Evolutionary conservation across 495 filamentous ascomycete genomes (phyloP), one percentile per base, ranked within the genome.

Genomic region (Xylaria intraflava): DNA sequence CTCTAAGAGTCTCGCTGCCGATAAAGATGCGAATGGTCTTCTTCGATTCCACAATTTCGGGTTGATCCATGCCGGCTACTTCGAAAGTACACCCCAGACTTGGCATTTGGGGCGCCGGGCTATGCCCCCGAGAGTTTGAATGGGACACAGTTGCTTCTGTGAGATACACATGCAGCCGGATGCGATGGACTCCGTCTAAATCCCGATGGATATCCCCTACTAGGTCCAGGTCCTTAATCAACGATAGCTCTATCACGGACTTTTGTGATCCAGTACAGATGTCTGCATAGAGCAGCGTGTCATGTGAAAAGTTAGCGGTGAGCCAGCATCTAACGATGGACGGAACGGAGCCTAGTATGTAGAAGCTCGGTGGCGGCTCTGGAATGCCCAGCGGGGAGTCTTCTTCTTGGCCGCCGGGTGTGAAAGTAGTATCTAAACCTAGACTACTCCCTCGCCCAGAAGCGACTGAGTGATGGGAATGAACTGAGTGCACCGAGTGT

Each of bases 271-370:
- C 94, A 10, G 89, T 90, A 67, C 93, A 98, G 17, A 96, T 77
- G 26, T 86, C 90, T 23, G 93, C 93, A 59, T 97, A 97, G 6
- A 96, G 78, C 5, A 96, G 78, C 9, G 89, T 81, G 51, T 86
- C 83, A 57, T 92, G 89, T 0, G 90, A 91, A 64, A 90, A 96
- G 57, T 86, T 83, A 4, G 81, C 84, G 7, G 84, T 87, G 49
- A 97, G 74, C 92, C 94, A 97, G 73, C 93, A 98, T 46, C 93
- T 87, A 41, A 98, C 89, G 59, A 98, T 95, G 23, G 88, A 87
- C 20, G 93, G 93, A 8, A 91, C 88, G 11, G 91, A 83, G 3
- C 89, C 91, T 19, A 95, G 72, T 47, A 92, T 74, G 58, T 89
- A 88, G 29, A 95, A 75, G 1, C 86, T 88, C 35, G 90, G 89